Conservation (phyloP, 1,284 basidiomycete genomes). For the Ustilago crameri region DNA sequence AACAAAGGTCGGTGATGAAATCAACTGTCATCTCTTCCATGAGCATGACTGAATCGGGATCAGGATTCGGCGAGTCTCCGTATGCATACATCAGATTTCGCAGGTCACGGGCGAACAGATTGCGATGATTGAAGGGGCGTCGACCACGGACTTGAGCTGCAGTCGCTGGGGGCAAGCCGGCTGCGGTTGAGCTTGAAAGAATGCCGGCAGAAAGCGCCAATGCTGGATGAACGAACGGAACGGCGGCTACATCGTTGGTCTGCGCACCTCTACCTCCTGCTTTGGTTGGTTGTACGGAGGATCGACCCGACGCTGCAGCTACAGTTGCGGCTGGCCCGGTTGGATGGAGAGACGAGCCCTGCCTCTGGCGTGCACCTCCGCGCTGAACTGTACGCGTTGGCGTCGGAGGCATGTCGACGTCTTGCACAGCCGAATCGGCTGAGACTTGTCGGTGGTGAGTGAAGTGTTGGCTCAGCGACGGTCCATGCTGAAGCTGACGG, state of each 20-base stretch:
- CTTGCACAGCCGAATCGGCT: conserved; percentile 6
- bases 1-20: conserved; percentile 82
- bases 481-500: conserved; percentile 3
- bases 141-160: conserved; percentile 36
- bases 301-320: conserved; percentile 5
- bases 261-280: conserved; percentile 21
- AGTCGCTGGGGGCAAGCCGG: conserved; percentile 17
- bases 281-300: conserved; percentile 14
- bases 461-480: background rate
- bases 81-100: conserved; percentile 93
- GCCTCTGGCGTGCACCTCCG: conserved; percentile 36
- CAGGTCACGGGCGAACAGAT: conserved; percentile 69
- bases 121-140: conserved; percentile 57
- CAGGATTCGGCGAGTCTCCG: conserved; percentile 87
- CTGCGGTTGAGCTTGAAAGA: conserved; percentile 13
- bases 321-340: conserved; percentile 5
- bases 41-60: conserved; percentile 85
- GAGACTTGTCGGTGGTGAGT: background rate
- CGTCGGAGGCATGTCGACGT: conserved; percentile 31
- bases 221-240: conserved; percentile 47
- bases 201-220: conserved; percentile 29
- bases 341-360: conserved; percentile 39
- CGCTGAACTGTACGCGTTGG: conserved; percentile 29
- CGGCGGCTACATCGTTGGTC: conserved; percentile 15
- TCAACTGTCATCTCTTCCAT: conserved; percentile 94